A percentile compares a stretch with the other conserved stretches of the same genome.
Evolutionary conservation across 177 flowering plant species (phyloP).

Genomic region (Tripterygium wilfordii): DNA sequence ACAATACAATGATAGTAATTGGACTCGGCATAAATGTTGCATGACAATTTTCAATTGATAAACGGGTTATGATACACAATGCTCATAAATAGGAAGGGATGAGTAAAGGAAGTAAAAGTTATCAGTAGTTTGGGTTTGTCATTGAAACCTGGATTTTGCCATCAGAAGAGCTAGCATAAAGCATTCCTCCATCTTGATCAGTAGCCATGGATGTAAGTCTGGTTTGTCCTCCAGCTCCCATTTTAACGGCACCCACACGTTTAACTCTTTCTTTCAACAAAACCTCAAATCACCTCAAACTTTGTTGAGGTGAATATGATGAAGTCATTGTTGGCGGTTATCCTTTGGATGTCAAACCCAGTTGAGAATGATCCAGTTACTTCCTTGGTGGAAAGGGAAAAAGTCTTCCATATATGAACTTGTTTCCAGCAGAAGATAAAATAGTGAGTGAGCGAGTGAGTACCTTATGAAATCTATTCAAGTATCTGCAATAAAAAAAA

Average conservation of each 20-base stretch:
- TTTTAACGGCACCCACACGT: conserved; percentile 45
- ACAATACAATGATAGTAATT: too few relatives aligned
- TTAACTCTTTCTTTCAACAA: conserved; percentile 54
- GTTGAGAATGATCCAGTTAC: conserved; percentile 39
- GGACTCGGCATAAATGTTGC: too few relatives aligned
- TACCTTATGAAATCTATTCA: too few relatives aligned
- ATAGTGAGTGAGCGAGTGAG: too few relatives aligned
- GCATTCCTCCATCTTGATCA: conserved; percentile 53
- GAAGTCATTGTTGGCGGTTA: conserved; percentile 47
- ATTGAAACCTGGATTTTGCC: conserved; percentile 73
- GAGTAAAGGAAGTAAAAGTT: too few relatives aligned
- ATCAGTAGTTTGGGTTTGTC: too few relatives aligned
- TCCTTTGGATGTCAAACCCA: conserved; percentile 40
- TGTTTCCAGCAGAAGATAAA: too few relatives aligned
- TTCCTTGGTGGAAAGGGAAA: conserved; percentile 45
- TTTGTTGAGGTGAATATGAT: conserved; percentile 59
- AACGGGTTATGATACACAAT: too few relatives aligned
- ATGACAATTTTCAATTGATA: too few relatives aligned
- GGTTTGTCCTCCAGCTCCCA: conserved; percentile 32
- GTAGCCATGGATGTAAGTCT: conserved; percentile 44
- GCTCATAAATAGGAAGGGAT: too few relatives aligned
- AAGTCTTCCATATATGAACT: too few relatives aligned
- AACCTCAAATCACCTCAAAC: conserved; percentile 57
- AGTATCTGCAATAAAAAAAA: too few relatives aligned
- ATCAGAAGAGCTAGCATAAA: conserved; percentile 55